Percentiles rank a stretch among this genome's conserved stretches.
Conservation (phyloP, 2,329 filamentous ascomycete genomes). For the Ascochyta viciae-villosae region DNA sequence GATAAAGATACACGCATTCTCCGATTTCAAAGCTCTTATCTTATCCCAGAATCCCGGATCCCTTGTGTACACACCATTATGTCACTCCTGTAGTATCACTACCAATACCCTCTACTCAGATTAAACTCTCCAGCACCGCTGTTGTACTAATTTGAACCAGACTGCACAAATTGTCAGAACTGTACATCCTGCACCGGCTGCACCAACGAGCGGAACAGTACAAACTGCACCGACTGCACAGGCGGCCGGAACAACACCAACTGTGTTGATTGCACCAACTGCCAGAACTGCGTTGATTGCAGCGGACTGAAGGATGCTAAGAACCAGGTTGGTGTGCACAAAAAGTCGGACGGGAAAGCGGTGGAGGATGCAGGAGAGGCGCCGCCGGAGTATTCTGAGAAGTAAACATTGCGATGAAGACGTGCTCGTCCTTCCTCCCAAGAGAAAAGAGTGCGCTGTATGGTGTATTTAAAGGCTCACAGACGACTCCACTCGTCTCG, state of each 20-base stretch:
- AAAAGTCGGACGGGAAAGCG: not conserved
- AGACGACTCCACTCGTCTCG: too few species aligned
- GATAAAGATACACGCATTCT: too few species aligned
- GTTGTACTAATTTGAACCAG: not conserved
- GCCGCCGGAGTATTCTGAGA: too few species aligned
- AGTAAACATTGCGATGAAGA: too few species aligned
- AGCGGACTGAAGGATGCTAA: not conserved
- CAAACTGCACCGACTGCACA: not conserved
- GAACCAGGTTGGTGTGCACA: conserved; percentile 3
- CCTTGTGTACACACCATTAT: not conserved
- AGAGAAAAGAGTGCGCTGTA: too few species aligned
- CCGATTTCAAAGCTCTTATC: too few species aligned
- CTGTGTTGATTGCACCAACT: conserved; percentile 1
- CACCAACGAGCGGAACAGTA: conserved; percentile 1
- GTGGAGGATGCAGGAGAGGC: too few species aligned
- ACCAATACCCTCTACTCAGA: not conserved
- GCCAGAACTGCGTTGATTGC: conserved; percentile 8
- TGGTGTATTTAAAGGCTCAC: too few species aligned
- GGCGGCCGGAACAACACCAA: conserved; percentile 6
- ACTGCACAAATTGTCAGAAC: not conserved
- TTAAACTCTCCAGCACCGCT: too few species aligned
- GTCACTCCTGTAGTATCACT: too few species aligned
- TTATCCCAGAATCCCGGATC: not conserved
- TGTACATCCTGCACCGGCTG: not conserved
- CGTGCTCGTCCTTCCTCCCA: too few species aligned